Evolutionary conservation across 2,329 filamentous ascomycete species (phyloP), one percentile per base, ranked within the genome.

Genomic region (Nemania sp.): DNA sequence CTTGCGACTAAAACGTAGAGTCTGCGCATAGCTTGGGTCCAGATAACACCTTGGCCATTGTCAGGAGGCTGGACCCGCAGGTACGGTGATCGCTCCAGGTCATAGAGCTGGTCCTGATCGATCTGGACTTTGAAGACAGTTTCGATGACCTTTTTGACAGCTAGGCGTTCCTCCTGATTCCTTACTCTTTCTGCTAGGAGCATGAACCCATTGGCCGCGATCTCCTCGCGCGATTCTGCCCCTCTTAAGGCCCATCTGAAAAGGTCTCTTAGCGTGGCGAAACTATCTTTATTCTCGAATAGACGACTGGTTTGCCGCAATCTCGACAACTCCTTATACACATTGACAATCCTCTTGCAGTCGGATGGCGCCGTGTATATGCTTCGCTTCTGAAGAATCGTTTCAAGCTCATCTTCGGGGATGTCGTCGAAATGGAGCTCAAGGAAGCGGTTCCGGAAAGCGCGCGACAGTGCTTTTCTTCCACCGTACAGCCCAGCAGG

Each of bases 391-490:
- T 96, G 91, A 35, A 99, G 75, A 68, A 99, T 99, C 43, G 88
- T 91, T 70, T 96, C 92, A 46, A 99, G 79, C 72, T 99, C 96
- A 65, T 92, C 89, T 72, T 98, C 92, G 0, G 95, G 95, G 21
- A 99, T 99, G 71, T 99, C 96, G 68, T 98, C 95, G 70, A 97
- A 98, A 75, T 99, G 95, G 4, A 99, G 80, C 75, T 99, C 95
- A 3, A 99, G 83, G 70, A 99, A 99, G 70, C 95, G 87, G 74
- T 99, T 99, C 56, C 96, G 87, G 76, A 99, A 99, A 1, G 95
- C 95, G 43, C 96, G 86, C 1, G 95, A 98, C 7, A 99, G 81
- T 0, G 91, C 87, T 73, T 99, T 99, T 68, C 95, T 86, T 15
- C 95, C 95, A 60, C 96, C 96, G 69, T 99, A 99, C 1, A 99